Conservation (phyloP, 116 monocot species). For the Phalaenopsis hybrid region DNA sequence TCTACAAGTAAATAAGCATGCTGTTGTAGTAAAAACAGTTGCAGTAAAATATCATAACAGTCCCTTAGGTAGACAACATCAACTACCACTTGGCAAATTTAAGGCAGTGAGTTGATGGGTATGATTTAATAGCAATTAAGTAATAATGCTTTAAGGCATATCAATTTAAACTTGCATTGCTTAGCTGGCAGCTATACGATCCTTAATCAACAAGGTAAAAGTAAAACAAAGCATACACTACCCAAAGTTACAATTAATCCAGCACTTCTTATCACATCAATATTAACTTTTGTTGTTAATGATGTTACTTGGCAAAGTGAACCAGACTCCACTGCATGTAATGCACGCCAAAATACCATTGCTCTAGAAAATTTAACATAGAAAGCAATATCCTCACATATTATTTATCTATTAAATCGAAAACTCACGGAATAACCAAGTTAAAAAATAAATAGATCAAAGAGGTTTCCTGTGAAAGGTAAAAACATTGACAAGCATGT, state of each 20-base stretch:
- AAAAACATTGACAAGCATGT: background rate
- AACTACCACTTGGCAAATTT: background rate
- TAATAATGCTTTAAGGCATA: background rate
- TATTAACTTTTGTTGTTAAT: too few species aligned
- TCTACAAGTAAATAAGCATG: background rate
- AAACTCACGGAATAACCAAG: background rate
- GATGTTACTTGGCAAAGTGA: too few species aligned
- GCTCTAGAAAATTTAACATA: background rate
- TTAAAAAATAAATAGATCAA: background rate
- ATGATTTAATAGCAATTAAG: background rate
- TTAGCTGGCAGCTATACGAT: background rate
- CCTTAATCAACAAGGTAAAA: background rate
- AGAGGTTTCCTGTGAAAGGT: background rate
- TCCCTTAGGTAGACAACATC: background rate
- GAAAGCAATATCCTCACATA: background rate
- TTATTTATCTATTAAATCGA: background rate
- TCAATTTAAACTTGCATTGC: background rate
- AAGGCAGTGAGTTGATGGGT: background rate
- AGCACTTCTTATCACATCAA: too few species aligned
- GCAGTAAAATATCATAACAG: background rate
- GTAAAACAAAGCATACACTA: background rate
- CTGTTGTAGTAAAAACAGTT: background rate
- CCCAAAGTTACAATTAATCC: background rate
- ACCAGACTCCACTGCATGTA: background rate
- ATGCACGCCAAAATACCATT: background rate